Conservation (phyloP, 2,329 filamentous ascomycete genomes). For the Diaporthe longicolla region DNA sequence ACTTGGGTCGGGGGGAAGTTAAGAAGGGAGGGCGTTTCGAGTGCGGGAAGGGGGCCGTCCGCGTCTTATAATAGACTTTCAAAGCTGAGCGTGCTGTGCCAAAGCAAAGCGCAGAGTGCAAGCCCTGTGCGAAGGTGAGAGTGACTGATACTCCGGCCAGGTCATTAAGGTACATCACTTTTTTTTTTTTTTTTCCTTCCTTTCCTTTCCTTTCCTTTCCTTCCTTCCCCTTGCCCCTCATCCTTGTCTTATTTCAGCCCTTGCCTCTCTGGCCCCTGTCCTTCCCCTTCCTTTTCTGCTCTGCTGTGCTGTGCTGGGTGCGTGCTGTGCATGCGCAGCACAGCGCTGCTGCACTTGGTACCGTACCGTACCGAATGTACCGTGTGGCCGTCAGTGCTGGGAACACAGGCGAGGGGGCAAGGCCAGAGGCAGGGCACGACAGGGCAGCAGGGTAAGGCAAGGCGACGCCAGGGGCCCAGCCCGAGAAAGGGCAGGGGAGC, state of each 20-base stretch:
- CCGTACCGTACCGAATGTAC: not conserved
- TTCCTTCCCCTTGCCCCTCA: not conserved
- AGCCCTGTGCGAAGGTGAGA: conserved; percentile 37
- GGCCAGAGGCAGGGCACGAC: conserved; percentile 5
- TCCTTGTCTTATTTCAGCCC: conserved; percentile 22
- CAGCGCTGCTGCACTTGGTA: not conserved
- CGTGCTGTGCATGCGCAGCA: not conserved
- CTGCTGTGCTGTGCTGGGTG: conserved; percentile 3
- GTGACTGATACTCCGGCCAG: conserved; percentile 34
- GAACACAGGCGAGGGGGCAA: conserved; percentile 36
- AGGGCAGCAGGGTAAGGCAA: conserved; percentile 19
- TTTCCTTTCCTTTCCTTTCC: not conserved
- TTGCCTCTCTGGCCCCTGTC: conserved; percentile 22
- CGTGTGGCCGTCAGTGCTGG: conserved; percentile 15
- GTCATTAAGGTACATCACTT: conserved; percentile 13
- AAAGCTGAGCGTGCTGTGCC: conserved; percentile 41
- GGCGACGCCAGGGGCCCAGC: conserved; percentile 34
- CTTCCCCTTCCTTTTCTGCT: not conserved
- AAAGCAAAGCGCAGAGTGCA: conserved; percentile 36
- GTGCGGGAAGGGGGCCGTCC: conserved; percentile 44
- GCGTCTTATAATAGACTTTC: conserved; percentile 45
- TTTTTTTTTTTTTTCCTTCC: not conserved
- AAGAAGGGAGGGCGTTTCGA: conserved; percentile 43
- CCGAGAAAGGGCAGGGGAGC: conserved; percentile 21
- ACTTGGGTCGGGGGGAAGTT: conserved; percentile 37